Base-by-base conservation (phyloP, 2,329 filamentous ascomycete species). In the Coccinonectria pachysandricola region DNA sequence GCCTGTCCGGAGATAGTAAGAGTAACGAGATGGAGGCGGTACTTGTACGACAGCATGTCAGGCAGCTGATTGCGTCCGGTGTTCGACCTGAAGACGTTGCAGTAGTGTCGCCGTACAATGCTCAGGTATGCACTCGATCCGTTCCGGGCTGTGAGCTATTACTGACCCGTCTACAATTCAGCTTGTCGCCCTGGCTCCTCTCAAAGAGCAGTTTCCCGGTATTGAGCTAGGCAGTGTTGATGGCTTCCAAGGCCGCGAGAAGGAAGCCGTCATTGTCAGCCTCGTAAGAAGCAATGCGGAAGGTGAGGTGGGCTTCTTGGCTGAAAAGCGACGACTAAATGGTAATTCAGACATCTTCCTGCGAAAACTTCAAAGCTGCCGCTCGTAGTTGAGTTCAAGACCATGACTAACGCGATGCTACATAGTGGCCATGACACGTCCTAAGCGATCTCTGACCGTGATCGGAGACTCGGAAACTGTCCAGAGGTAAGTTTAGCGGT, bases 391-490 rank as follows among this genome's bases (percentile, higher is more conserved):
- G 27, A 23, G 21, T 23, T 19, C 24, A 28, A 23, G 20, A n/a
- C n/a, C n/a, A n/a, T n/a, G n/a, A n/a, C 43, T 46, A 40, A 47
- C 35, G 30, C 32, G 35, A 29, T 23, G 28, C 12, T 27, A 44
- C 81, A 77, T 85, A 93, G 87, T 96, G 43, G 88, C 91, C 27
- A 96, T 98, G 87, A 98, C 91, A 36, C 75, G 91, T 40, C 85
- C 91, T 5, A 88, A 82, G 60, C 73, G 91, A 42, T 88, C 91
- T 49, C 65, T 98, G 21, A 91, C 83, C 36, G 71, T 98, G 11
- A 79, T 95, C 45, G 91, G 88, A 22, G 91, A 98, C 54, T 91
- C 85, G 32, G 91, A 95, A 52, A 96, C 88, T 3, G 83, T 94
- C 29, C 77, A 79, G 56, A 76, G 71, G 82, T 93, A 64, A 71